Evolutionary conservation across 2,329 filamentous ascomycete genomes (phyloP).

Genomic region (Paracorniculantispora psalliotae): DNA sequence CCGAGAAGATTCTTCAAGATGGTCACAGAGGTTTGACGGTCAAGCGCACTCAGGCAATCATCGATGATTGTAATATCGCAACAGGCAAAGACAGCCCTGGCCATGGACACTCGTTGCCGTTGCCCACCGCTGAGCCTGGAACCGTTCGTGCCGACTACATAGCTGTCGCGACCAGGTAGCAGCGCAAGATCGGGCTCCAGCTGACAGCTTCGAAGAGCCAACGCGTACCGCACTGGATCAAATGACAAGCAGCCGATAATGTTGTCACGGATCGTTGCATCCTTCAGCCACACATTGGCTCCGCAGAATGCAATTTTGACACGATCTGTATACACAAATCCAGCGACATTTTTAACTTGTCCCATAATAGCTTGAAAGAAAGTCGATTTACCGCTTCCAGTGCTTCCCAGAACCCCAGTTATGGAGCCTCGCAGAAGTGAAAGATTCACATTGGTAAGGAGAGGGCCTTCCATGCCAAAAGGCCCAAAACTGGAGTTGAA

Average conservation of each 20-base stretch:
- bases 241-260: not conserved
- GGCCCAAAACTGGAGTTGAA: not conserved
- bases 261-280: not conserved
- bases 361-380: not conserved
- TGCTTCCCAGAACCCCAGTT: not conserved
- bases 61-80: not conserved
- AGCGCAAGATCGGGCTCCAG: not conserved
- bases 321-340: not conserved
- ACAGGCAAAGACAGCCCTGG: not conserved
- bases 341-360: not conserved
- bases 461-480: not conserved
- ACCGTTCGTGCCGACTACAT: not conserved
- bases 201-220: not conserved
- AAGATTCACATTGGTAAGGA: not conserved
- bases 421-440: not conserved
- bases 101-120: not conserved
- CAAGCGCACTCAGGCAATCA: not conserved
- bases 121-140: not conserved
- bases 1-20: not conserved
- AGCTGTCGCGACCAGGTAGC: not conserved
- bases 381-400: not conserved
- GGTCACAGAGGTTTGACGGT: not conserved
- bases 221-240: not conserved
- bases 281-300: not conserved
- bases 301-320: constrained; percentile 1